Evolutionary conservation across 345 rosid genomes (phyloP).

Genomic region (Durio zibethinus): DNA sequence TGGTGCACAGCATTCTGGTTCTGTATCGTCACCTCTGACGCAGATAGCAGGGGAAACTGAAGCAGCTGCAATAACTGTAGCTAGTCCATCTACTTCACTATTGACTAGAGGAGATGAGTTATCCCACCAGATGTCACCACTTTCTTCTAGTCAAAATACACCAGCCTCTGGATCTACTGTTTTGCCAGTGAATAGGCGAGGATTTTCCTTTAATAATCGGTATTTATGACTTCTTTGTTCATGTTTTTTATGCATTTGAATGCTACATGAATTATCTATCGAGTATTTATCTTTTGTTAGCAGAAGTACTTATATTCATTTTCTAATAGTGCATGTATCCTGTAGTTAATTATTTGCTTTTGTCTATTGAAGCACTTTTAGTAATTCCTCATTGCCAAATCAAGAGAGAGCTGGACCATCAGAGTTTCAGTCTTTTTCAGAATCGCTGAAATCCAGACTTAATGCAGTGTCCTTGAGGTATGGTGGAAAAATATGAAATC

Average conservation of each 20-base stretch:
- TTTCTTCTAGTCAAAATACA: constrained; percentile 28
- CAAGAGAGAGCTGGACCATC: constrained; percentile 63
- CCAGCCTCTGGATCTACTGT: constrained; percentile 33
- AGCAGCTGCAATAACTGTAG: constrained; percentile 28
- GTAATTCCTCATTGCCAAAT: constrained; percentile 29
- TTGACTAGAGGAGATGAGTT: constrained; percentile 27
- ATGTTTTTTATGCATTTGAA: neutral
- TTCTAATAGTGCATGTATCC: neutral
- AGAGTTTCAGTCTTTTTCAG: constrained; percentile 59
- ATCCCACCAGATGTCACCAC: constrained; percentile 23
- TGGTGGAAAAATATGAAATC: neutral
- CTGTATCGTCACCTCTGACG: constrained; percentile 30
- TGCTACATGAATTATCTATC: neutral
- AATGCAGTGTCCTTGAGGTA: constrained; percentile 60
- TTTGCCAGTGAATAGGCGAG: constrained; percentile 29
- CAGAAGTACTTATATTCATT: constrained; percentile 31
- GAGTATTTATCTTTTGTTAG: constrained; percentile 6
- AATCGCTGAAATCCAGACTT: constrained; percentile 57
- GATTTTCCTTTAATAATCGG: constrained; percentile 42
- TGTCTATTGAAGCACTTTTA: constrained; percentile 31
- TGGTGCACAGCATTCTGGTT: constrained; percentile 28
- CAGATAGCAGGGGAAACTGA: constrained; percentile 36
- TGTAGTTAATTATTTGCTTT: neutral
- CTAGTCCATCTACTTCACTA: constrained; percentile 31
- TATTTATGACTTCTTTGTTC: constrained; percentile 19